Conservation (phyloP, 305 asterid species). For the Solanum aculeatissimum region DNA sequence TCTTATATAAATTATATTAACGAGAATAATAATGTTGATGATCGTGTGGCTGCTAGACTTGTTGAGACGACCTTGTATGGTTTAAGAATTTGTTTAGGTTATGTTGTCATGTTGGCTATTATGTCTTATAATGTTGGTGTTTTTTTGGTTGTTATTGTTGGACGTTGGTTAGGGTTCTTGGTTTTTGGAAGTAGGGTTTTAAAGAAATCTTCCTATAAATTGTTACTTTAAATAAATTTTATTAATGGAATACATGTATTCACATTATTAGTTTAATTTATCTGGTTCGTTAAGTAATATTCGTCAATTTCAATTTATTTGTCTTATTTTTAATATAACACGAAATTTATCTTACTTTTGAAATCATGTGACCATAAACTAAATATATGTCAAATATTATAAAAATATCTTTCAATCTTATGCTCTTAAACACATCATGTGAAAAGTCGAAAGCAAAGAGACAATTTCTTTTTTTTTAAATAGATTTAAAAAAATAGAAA, state of each 20-base stretch:
- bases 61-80: conserved; percentile 35
- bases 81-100: conserved; percentile 27
- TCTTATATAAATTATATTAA: conserved; percentile 28
- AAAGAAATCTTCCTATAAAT: neutral
- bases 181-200: conserved; percentile 12
- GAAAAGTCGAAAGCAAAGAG: too few species aligned
- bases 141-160: conserved; percentile 50
- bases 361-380: too few species aligned
- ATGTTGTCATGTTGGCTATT: conserved; percentile 58
- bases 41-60: conserved; percentile 13
- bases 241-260: neutral
- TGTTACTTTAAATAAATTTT: neutral
- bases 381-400: too few species aligned
- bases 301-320: neutral
- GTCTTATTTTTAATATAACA: neutral
- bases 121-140: conserved; percentile 78
- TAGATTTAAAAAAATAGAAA: neutral
- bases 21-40: neutral
- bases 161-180: conserved; percentile 51
- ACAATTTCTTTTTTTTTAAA: neutral
- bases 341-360: neutral
- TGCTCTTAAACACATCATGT: neutral
- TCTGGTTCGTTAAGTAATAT: neutral
- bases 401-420: neutral
- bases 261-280: neutral